A percentile compares a stretch with the other conserved stretches of the same genome.
Evolutionary conservation across 169 alveolate genomes (phyloP).

Genomic region (Plasmodium relictum): DNA sequence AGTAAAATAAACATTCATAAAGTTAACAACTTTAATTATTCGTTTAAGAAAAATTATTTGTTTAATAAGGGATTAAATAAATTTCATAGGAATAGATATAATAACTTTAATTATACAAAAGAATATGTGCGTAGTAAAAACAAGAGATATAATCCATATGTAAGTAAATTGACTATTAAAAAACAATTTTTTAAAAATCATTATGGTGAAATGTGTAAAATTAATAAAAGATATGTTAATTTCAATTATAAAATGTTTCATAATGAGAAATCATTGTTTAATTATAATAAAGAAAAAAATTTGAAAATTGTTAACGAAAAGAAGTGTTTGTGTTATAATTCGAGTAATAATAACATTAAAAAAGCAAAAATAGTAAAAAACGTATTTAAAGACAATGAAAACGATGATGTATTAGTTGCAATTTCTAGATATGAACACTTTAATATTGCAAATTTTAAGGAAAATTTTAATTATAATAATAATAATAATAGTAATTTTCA

Average conservation of each 20-base stretch:
- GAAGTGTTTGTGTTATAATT: not conserved
- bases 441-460: not conserved
- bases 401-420: not conserved
- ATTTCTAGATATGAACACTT: not conserved
- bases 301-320: not conserved
- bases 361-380: not conserved
- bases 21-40: not conserved
- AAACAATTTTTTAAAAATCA: not conserved
- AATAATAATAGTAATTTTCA: not conserved
- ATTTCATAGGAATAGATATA: not conserved
- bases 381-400: conserved; percentile 1
- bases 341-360: not conserved
- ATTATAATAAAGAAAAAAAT: conserved; percentile 9
- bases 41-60: conserved; percentile 4
- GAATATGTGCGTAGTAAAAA: not conserved
- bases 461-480: not conserved
- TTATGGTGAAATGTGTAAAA: conserved; percentile 4
- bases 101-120: not conserved
- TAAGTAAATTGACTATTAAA: not conserved
- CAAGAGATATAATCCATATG: not conserved
- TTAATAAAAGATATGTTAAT: conserved; percentile 2
- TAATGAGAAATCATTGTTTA: not conserved
- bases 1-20: not conserved
- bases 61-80: not conserved
- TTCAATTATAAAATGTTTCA: not conserved